Conservation (phyloP, 306 rosid species). For the Biancaea sappan region DNA sequence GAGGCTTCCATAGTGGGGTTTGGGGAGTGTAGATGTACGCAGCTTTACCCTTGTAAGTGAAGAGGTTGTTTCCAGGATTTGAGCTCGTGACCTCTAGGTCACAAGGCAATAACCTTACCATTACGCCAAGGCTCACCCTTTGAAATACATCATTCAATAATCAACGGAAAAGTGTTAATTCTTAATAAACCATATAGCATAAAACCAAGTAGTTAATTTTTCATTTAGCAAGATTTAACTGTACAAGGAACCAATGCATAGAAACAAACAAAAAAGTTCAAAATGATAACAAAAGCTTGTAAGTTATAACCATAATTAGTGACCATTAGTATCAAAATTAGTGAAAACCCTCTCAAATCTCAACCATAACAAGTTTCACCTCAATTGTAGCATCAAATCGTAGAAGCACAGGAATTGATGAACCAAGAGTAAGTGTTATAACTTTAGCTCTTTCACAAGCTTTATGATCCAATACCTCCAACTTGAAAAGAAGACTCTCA, state of each 20-base stretch:
- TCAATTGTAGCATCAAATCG: constrained; percentile 78
- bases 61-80: no score
- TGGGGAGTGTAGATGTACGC: no score
- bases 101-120: neutral
- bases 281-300: constrained; percentile 8
- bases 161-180: neutral
- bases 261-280: neutral
- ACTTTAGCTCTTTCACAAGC: constrained; percentile 95
- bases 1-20: no score
- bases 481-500: constrained; percentile 79
- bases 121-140: neutral
- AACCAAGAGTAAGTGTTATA: constrained; percentile 83
- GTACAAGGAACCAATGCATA: constrained; percentile 3
- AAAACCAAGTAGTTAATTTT: neutral
- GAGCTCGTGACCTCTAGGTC: no score
- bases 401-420: constrained; percentile 77
- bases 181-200: constrained; percentile 24
- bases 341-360: neutral
- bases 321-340: neutral
- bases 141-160: constrained; percentile 7
- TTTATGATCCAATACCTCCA: constrained; percentile 95
- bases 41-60: no score
- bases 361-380: constrained; percentile 47
- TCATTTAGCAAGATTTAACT: constrained; percentile 25
- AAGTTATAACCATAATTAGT: neutral